Conservation (phyloP, 1,284 basidiomycete species). For the Cryptococcus hybrid region DNA sequence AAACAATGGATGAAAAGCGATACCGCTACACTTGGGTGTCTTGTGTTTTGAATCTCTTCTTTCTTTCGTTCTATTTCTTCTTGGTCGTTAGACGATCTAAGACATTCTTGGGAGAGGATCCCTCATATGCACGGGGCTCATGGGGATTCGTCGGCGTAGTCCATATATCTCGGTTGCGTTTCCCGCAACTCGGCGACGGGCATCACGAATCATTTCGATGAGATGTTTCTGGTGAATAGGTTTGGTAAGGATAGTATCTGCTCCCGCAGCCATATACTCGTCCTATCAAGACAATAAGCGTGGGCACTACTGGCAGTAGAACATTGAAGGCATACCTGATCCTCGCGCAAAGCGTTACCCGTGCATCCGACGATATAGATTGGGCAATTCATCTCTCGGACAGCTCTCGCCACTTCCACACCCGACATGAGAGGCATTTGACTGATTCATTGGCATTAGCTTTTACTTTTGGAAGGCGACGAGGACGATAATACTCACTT, state of each 20-base stretch:
- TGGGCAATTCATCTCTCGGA: constrained; percentile 63
- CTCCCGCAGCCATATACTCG: constrained; percentile 73
- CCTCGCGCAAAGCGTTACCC: constrained; percentile 64
- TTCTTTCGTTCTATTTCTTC: too few species aligned
- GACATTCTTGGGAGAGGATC: too few species aligned
- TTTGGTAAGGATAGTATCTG: constrained; percentile 53
- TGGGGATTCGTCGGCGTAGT: neutral
- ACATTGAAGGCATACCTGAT: constrained; percentile 41
- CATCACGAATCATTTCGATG: constrained; percentile 36
- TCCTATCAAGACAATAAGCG: constrained; percentile 51
- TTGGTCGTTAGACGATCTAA: too few species aligned
- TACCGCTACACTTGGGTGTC: too few species aligned
- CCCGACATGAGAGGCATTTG: constrained; percentile 71
- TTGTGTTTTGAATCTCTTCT: too few species aligned
- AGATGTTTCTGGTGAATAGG: constrained; percentile 45
- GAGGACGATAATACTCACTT: constrained; percentile 53
- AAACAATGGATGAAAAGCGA: too few species aligned
- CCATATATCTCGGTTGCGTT: constrained; percentile 22
- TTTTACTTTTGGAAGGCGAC: neutral
- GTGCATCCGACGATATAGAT: constrained; percentile 70
- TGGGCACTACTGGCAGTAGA: neutral
- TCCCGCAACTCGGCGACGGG: constrained; percentile 32
- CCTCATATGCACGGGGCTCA: neutral
- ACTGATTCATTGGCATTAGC: constrained; percentile 9
- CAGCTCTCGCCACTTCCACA: constrained; percentile 64